Evolutionary conservation across 768 basidiomycete species (phyloP).

Genomic region (Podaxis sp.): DNA sequence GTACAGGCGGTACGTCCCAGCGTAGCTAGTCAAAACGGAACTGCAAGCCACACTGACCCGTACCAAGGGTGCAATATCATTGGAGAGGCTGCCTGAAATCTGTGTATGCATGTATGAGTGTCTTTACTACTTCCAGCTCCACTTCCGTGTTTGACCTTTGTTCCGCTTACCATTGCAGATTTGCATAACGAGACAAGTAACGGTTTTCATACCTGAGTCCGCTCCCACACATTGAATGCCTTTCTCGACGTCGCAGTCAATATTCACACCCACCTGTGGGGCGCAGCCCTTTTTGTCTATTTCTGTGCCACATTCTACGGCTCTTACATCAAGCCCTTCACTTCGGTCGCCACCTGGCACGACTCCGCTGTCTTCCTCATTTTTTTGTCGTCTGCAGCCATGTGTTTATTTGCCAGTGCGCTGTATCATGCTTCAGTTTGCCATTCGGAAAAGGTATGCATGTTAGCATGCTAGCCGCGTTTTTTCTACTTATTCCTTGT

Average conservation of each 20-base stretch:
- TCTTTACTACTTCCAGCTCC: constrained; percentile 17
- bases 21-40: constrained; percentile 12
- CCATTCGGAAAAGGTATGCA: constrained; percentile 67
- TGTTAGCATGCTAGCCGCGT: constrained; percentile 20
- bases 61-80: constrained; percentile 51
- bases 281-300: constrained; percentile 59
- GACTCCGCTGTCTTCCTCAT: constrained; percentile 60
- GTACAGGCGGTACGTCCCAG: constrained; percentile 57
- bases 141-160: constrained; percentile 20
- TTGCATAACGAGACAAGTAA: constrained; percentile 78
- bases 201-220: constrained; percentile 12
- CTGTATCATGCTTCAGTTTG: constrained; percentile 72
- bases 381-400: constrained; percentile 71
- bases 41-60: constrained; percentile 13
- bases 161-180: constrained; percentile 40
- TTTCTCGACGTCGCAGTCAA: constrained; percentile 54
- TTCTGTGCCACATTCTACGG: constrained; percentile 54
- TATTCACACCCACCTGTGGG: constrained; percentile 81
- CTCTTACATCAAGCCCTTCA: constrained; percentile 47
- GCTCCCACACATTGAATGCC: constrained; percentile 15
- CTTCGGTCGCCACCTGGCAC: constrained; percentile 52
- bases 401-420: constrained; percentile 72
- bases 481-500: constrained; percentile 17
- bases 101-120: constrained; percentile 61
- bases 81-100: constrained; percentile 66